phyloP scores from a whole-genome alignment of 331 rosid genomes.

The Saraca asoca region DNA sequence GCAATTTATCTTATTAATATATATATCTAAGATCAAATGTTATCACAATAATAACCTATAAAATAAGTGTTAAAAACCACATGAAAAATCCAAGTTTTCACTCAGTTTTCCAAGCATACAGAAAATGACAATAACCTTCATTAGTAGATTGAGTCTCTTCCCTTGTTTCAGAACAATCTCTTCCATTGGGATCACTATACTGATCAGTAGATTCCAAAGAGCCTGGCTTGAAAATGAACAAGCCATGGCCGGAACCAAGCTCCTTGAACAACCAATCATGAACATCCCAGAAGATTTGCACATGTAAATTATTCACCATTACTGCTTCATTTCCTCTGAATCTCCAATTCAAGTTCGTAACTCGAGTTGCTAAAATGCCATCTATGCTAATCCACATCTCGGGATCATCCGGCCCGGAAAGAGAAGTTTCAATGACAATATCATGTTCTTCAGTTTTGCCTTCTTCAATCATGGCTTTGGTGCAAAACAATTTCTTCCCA shows the following conservation, averaged over 20 bases:
- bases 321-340: constrained; percentile 86
- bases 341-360: constrained; percentile 86
- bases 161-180: constrained; percentile 19
- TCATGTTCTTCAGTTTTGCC: constrained; percentile 59
- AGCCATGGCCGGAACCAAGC: constrained; percentile 59
- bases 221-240: constrained; percentile 84
- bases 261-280: constrained; percentile 81
- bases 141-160: constrained; percentile 32
- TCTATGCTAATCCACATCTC: constrained; percentile 96
- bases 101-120: constrained; percentile 76
- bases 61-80: background rate
- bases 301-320: constrained; percentile 55
- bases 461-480: constrained; percentile 65
- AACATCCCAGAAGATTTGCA: constrained; percentile 89
- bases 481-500: constrained; percentile 73
- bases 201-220: constrained; percentile 34
- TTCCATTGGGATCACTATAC: constrained; percentile 24
- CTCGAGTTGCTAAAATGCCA: constrained; percentile 66
- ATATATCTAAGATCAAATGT: too few species aligned
- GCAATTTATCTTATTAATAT: too few species aligned
- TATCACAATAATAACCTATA: too few species aligned
- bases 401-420: constrained; percentile 66
- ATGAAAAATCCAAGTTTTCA: constrained; percentile 20
- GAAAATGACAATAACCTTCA: constrained; percentile 61
- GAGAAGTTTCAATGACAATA: constrained; percentile 73